Base-by-base conservation (phyloP, 2,329 filamentous ascomycete genomes). In the Didymella exigua region DNA sequence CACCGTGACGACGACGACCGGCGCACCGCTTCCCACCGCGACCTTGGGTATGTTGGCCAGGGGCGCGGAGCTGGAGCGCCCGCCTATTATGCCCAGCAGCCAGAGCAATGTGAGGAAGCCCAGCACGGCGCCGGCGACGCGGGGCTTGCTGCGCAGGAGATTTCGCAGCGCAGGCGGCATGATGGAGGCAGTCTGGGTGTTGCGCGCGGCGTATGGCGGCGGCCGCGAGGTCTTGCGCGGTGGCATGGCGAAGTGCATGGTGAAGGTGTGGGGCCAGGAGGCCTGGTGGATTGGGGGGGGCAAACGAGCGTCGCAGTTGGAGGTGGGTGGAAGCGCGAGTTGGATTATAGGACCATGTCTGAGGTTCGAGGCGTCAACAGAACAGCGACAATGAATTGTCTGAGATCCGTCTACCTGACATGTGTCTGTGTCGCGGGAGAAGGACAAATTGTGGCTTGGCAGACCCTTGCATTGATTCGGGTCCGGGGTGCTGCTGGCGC, bases 161-260 rank as follows among this genome's bases (percentile, higher is more conserved):
- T 71, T 71, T 49, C 85, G 69, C 56, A 79, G 68, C 42, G 85
- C 74, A 59, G 84, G 74, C n/a, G 71, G 71, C 19, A 51, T 24
- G 21, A 73, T 59, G 9, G 59, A 58, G 33, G 69, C 53, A n/a
- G 55, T 53, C 27, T 56, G 65, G 69, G 86, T 78, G 61, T 83
- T 81, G 68, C 86, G 82, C 42, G 84, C 81, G 61, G 82, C 82
- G 77, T 90, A 93, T 26, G 88, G 87, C 62, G 87, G 85, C 63
- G 89, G 86, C 71, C 89, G 86, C 62, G 90, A 93, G 70, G 84
- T 86, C 78, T 93, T 96, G 75, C 92, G 89, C 69, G 91, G 86
- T 50, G 92, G 92, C 67, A 96, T 87, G 61, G 93, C 91, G 81
- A 93, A 92, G 76, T 96, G 93, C 91, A 96, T 79, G 54, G 65